Base-by-base conservation (phyloP, 2,329 filamentous ascomycete species). In the Parafenestella ontariensis region DNA sequence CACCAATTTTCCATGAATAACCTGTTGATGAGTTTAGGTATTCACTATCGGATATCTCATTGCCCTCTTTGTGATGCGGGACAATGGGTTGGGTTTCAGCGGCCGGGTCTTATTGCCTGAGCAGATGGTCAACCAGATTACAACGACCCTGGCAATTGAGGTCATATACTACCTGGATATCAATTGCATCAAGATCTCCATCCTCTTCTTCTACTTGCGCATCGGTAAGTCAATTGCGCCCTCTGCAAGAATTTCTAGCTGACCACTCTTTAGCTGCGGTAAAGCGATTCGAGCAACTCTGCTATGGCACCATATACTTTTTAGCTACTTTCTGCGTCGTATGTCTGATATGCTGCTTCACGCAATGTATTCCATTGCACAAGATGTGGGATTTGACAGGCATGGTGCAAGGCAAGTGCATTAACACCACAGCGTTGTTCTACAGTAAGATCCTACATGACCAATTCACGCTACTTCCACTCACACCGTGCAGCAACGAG, bases 191-290 rank as follows among this genome's bases (percentile, higher is more conserved):
- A 76, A 75, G 46, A 49, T 66, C 1, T 76, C 73, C 1, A 75
- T 76, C 26, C 53, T 75, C 3, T 63, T 66, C 39, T 71, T 72
- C 45, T 76, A 76, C 40, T 53, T 75, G 21, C 68, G 72, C 46
- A 64, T 76, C 39, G 72, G 72, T 75, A 59, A 23, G 62, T 5
- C 13, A 3, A 17, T 5, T n/a, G n/a, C n/a, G 6, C 20, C 20
- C 6, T n/a, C 15, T 8, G 21, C 39, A 37, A 24, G 17, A 9
- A 1, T 8, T 49, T 31, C 20, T 28, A 11, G 24, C 44, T 46
- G n/a, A 54, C 17, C 31, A 43, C 18, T n/a, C 9, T 44, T 36
- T 46, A 66, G 71, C 72, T 26, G 64, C 58, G n/a, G 54, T 61
- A 2, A 62, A 61, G 24, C 49, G 26, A 3, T 66, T 75, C 37